Evolutionary conservation across 805 yeast species (phyloP).

Genomic region (Kodamaea lidongshanica): DNA sequence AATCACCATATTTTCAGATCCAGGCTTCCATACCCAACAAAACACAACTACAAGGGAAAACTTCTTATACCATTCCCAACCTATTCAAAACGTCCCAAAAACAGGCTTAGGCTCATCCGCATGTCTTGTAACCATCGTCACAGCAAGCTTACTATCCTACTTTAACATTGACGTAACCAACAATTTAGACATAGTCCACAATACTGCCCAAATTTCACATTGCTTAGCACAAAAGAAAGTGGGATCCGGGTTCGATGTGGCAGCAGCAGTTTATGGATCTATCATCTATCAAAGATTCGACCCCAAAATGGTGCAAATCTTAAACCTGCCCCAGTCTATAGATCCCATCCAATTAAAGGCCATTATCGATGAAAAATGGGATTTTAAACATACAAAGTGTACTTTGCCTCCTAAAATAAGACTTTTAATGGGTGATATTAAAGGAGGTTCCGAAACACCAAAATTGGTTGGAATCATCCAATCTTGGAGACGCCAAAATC

Average conservation of each 20-base stretch:
- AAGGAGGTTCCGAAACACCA: conserved; percentile 92
- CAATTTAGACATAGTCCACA: conserved; percentile 50
- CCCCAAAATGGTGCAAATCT: conserved; percentile 40
- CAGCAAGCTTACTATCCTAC: conserved; percentile 57
- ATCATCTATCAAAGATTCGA: conserved; percentile 73
- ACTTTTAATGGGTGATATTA: conserved; percentile 87
- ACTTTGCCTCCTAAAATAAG: conserved; percentile 62
- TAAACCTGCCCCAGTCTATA: conserved; percentile 11
- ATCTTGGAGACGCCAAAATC: conserved; percentile 55
- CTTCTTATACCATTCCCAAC: conserved; percentile 55
- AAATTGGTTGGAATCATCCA: conserved; percentile 73
- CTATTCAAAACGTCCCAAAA: conserved; percentile 73
- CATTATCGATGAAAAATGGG: conserved; percentile 52
- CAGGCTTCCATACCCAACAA: conserved; percentile 80
- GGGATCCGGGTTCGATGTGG: conserved; percentile 97
- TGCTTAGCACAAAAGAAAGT: conserved; percentile 92
- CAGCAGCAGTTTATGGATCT: conserved; percentile 90
- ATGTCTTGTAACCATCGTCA: conserved; percentile 76
- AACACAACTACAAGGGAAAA: conserved; percentile 28
- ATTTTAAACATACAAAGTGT: conserved; percentile 47
- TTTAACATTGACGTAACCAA: conserved; percentile 20
- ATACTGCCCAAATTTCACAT: conserved; percentile 82
- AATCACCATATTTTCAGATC: conserved; percentile 73
- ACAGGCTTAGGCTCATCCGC: conserved; percentile 98
- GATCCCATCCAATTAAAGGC: conserved; percentile 15